Percentiles rank a stretch among this genome's conserved stretches.
phyloP scores from a whole-genome alignment of 345 rosid genomes.

The Salix exigua region DNA sequence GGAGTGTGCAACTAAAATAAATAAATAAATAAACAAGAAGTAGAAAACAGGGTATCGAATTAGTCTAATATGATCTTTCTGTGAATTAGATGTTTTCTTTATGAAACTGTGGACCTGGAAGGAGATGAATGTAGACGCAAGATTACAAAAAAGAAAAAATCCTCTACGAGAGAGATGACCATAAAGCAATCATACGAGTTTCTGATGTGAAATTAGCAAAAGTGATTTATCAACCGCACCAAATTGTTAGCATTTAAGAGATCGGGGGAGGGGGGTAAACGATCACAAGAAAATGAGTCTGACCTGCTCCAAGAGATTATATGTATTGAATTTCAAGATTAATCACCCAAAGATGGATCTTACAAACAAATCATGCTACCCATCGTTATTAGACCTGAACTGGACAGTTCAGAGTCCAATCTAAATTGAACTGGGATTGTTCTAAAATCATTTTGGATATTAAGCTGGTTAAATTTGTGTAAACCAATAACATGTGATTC shows the following conservation, averaged over 20 bases:
- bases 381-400: too few relatives aligned
- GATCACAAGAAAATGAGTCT: not conserved
- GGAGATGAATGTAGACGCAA: not conserved
- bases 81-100: not conserved
- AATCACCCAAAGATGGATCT: too few relatives aligned
- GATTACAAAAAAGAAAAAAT: too few relatives aligned
- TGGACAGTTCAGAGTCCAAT: too few relatives aligned
- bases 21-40: not conserved
- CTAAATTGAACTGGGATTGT: too few relatives aligned
- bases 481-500: too few relatives aligned
- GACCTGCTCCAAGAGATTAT: constrained; percentile 93
- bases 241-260: not conserved
- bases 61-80: not conserved
- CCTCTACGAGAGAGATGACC: not conserved
- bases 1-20: too few relatives aligned
- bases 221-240: not conserved
- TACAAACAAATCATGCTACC: too few relatives aligned
- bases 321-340: constrained; percentile 77
- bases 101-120: not conserved
- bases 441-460: too few relatives aligned
- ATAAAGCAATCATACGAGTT: not conserved
- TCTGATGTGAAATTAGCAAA: not conserved
- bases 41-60: too few relatives aligned
- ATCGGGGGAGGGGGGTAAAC: not conserved
- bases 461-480: too few relatives aligned